These are phyloP conservation scores for Gyrodon lividus DNA, from an alignment of 768 basidiomycete species.

Conservation along the genomic window DNA sequence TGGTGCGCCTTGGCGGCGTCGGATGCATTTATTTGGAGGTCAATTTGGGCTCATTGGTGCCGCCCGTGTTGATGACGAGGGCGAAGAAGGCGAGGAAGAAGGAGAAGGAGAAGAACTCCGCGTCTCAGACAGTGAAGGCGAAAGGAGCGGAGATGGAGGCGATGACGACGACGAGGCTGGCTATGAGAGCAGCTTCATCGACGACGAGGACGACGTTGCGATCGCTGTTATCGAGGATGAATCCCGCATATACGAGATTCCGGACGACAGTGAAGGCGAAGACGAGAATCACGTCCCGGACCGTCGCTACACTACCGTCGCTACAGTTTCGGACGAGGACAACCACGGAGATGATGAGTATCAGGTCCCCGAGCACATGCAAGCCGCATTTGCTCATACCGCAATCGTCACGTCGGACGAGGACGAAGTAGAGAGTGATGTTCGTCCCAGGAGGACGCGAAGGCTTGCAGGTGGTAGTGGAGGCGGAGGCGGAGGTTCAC, in stretches of 20 bases:
- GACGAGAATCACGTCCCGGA: constrained; percentile 4
- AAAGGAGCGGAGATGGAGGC: constrained; percentile 16
- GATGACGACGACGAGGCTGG: constrained; percentile 33
- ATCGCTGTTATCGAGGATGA: neutral
- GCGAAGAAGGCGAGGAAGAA: constrained; percentile 19
- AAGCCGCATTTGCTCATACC: neutral
- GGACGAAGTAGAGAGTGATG: constrained; percentile 10
- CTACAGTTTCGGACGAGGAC: constrained; percentile 14
- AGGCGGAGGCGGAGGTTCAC: neutral
- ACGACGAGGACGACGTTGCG: constrained; percentile 38
- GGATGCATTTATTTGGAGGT: constrained; percentile 13
- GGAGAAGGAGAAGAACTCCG: constrained; percentile 13
- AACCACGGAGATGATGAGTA: neutral
- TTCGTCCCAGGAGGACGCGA: neutral
- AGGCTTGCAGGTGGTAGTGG: neutral
- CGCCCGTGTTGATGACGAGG: constrained; percentile 20
- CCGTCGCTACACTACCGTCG: neutral
- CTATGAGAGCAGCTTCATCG: constrained; percentile 59
- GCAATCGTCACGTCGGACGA: constrained; percentile 15
- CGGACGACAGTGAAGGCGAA: constrained; percentile 13
- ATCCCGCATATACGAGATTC: constrained; percentile 27
- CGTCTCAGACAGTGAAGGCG: constrained; percentile 15
- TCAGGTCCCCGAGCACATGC: neutral
- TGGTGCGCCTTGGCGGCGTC: constrained; percentile 18
- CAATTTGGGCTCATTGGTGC: constrained; percentile 18